Base-by-base conservation (phyloP, 108 stramenopile species). In the Fistulifera pelliculosa region DNA sequence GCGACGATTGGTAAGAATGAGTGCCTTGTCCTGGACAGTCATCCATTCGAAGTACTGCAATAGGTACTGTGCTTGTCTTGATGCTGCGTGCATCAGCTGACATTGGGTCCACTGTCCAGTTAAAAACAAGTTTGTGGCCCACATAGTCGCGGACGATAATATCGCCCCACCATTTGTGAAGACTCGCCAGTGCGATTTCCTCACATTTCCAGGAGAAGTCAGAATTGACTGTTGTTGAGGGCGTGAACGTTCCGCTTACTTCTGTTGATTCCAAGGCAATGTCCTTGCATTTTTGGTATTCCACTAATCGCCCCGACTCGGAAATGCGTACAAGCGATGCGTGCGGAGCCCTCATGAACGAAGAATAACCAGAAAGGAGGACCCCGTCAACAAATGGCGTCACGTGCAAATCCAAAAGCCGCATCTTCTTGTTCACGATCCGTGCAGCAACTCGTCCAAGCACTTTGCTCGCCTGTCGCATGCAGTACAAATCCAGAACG, bases 121-220 rank as follows among this genome's bases (percentile, higher is more conserved):
- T 22, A 24, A 50, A 11, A 26, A 26, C 26, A 8, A 50, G 26
- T 50, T 50, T 50, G 12, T 50, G 49, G 4, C 49, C 49, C 49
- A 24, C 49, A 23, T 50, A 50, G 14, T 50, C 49, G 12, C 23
- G 17, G 2, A 26, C 18, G 2, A 26, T 21, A 50, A 50, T 19
- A 50, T 50, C 23, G 13, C 23, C 49, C 49, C 49, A 50, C 21
- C 49, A 50, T 23, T 22, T 45, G 26, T 50, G 49, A 24, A 50
- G 49, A 24, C 22, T 50, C 23, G 24, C 49, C 23, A 50, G 10
- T 2, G 49, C 49, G 13, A 50, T 22, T 26, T 50, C 49, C 49
- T 50, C 49, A 24, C 49, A 50, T 4, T 15, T 50, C 49, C 49
- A 50, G 2, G 49, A 19, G 13, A 50, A 26, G 23, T 2, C 22